Evolutionary conservation across 257 asterid genomes (phyloP), one percentile per base, ranked within the genome.

Genomic region (Solanum pimpinellifolium): DNA sequence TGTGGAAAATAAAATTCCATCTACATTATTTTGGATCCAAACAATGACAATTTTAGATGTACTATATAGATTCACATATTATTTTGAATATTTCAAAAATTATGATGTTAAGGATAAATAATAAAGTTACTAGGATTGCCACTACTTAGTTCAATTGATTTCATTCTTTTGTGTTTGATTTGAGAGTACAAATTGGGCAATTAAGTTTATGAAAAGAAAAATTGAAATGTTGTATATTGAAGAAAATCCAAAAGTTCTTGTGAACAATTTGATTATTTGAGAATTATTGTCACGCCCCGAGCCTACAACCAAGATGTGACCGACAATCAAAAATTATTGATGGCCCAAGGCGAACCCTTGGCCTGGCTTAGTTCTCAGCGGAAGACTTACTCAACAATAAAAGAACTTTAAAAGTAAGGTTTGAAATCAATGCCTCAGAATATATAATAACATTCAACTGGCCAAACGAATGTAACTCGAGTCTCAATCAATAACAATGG

Each of bases 1-100:
- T 25, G 81, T 65, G 21, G 88, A 59, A 75, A 52, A 20, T 5
- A 4, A 6, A 62, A 33, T 3, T 11, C 52, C 88, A 11, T 49
- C 78, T 11, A 46, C 88, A 4, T 59, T 86, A 39, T 73, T 86
- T 20, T 86, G 88, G 88, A 75, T 23, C 10, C 85, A 86, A 86
- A 77, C 85, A 56, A 73, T 85, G 7, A 76, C 85, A 2, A 47
- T 86, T n/a, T 75, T 86, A 44, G 88, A 86, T 76, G 41, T 86
- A 86, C 56, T 86, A 86, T n/a, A 86, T 75, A 41, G 47, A 13
- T 86, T 75, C 37, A 86, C 46, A n/a, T 9, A 39, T 39, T 39
- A 39, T 39, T 60, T 16, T 23, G 44, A 86, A 23, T 47, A 27
- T 18, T 74, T 86, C 23, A 52, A 23, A 21, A 60, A 60, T 37